These are phyloP conservation scores for Floccularia luteovirens DNA, from an alignment of 768 basidiomycete genomes.

Conservation along the genomic window DNA sequence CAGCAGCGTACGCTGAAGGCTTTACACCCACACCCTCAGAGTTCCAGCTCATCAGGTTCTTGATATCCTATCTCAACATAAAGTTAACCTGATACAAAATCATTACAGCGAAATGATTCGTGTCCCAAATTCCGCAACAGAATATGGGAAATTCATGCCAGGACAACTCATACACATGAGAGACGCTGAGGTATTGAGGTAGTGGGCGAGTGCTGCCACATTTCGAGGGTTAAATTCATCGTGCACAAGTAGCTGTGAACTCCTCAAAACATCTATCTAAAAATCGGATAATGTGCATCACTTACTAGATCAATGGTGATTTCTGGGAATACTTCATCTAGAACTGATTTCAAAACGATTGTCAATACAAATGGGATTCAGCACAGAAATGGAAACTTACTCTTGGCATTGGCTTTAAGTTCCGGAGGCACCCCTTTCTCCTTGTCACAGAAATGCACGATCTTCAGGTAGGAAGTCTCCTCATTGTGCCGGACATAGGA, in stretches of 20 bases:
- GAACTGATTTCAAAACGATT: conserved; percentile 11
- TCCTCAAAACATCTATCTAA: no score
- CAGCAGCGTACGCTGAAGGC: no score
- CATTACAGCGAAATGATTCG: conserved; percentile 31
- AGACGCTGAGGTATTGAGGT: conserved; percentile 40
- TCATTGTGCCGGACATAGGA: conserved; percentile 63
- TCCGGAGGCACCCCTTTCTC: conserved; percentile 55
- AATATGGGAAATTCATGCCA: conserved; percentile 30
- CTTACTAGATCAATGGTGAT: conserved; percentile 19
- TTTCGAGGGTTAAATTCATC: conserved; percentile 15
- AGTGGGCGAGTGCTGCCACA: conserved; percentile 34
- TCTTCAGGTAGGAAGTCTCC: conserved; percentile 60
- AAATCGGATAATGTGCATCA: no score
- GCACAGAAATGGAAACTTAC: conserved; percentile 20
- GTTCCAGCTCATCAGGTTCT: no score
- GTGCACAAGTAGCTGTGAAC: conserved; percentile 15
- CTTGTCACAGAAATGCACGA: conserved; percentile 56
- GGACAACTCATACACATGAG: conserved; percentile 63
- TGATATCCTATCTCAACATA: no score
- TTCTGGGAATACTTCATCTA: conserved; percentile 46
- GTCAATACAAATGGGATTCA: neutral
- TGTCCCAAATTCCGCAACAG: conserved; percentile 43
- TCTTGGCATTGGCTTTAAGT: conserved; percentile 64
- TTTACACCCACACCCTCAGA: no score
- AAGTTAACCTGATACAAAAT: no score